Percentiles rank a stretch among this genome's conserved stretches.
Evolutionary conservation across 2,329 filamentous ascomycete species (phyloP).

Genomic region (Parastagonospora nodorum): DNA sequence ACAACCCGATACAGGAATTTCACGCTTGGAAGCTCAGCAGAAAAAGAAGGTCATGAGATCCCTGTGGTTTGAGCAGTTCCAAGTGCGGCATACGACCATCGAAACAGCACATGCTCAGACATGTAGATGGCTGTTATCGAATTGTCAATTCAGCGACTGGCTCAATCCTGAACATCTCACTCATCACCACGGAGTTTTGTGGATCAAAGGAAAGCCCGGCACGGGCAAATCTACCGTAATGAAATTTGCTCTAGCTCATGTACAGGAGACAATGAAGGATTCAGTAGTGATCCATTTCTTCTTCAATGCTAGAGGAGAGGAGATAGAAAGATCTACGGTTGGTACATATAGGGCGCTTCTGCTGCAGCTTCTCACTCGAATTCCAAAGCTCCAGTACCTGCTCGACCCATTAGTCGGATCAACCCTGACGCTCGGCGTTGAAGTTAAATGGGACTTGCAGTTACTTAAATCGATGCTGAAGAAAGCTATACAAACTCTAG

Average conservation of each 20-base stretch:
- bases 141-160: conserved; percentile 46
- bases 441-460: conserved; percentile 16
- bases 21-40: conserved; percentile 3
- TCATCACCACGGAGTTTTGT: conserved; percentile 49
- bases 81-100: conserved; percentile 45
- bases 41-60: conserved; percentile 32
- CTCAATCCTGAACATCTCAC: conserved; percentile 26
- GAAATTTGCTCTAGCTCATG: conserved; percentile 33
- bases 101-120: conserved; percentile 46
- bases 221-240: conserved; percentile 52
- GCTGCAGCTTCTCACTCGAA: conserved; percentile 27
- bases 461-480: conserved; percentile 23
- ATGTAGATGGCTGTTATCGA: conserved; percentile 50
- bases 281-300: conserved; percentile 24
- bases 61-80: conserved; percentile 48
- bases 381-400: conserved; percentile 6
- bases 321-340: conserved; percentile 23
- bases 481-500: conserved; percentile 17
- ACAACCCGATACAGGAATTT: background rate
- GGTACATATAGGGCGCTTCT: conserved; percentile 33
- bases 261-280: conserved; percentile 8
- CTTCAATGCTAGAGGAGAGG: conserved; percentile 31
- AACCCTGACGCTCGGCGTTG: background rate
- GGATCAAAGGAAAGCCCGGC: conserved; percentile 51
- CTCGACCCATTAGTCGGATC: conserved; percentile 5